Base-by-base conservation (phyloP, 129 eudicot genomes). In the Flaveria ramosissima region DNA sequence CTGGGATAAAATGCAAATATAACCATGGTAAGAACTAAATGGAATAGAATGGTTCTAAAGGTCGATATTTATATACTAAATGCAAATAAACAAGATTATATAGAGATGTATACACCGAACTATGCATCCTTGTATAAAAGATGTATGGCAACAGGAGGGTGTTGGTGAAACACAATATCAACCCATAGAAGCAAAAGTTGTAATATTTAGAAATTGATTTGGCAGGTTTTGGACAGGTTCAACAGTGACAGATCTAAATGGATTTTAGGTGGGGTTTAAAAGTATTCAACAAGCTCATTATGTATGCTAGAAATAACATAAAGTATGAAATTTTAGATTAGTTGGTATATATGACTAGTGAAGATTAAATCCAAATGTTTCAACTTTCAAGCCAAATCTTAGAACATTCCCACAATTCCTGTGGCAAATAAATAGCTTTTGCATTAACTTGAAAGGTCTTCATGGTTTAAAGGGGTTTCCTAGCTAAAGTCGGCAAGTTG, bases 1-100 rank as follows among this genome's bases (percentile, higher is more conserved):
- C 97, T 92, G 86, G 24, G 60, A 78, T 11, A 55, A 68, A 68
- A 63, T 12, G n/a, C 78, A 77, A 57, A 52, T 19, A 61, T 12
- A 32, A 16, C 15, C 64, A 50, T 63, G 1, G 7, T 57, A 39
- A 42, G 57, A 42, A 59, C 43, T 16, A 6, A 23, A 12, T 24
- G 42, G 17, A 61, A 26, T 8, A 17, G 17, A 26, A 61, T 26
- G 16, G 9, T 13, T 61, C 19, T 14, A 6, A 26, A 61, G 67
- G 39, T 61, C 6, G 41, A 61, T 41, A 19, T 66, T 3, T 48
- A 46, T 75, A 62, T 3, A 62, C 19, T 16, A 17, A 63, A 61
- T 24, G n/a, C 3, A 42, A 10, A 45, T 45, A 75, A 24, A 62
- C 61, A 43, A 60, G 27, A 32, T 43, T 11, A 20, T 4, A 43